A percentile compares a stretch with the other conserved stretches of the same genome.
Conservation (phyloP, 1,139 yeast genomes). For the Lodderomyces beijingensis region DNA sequence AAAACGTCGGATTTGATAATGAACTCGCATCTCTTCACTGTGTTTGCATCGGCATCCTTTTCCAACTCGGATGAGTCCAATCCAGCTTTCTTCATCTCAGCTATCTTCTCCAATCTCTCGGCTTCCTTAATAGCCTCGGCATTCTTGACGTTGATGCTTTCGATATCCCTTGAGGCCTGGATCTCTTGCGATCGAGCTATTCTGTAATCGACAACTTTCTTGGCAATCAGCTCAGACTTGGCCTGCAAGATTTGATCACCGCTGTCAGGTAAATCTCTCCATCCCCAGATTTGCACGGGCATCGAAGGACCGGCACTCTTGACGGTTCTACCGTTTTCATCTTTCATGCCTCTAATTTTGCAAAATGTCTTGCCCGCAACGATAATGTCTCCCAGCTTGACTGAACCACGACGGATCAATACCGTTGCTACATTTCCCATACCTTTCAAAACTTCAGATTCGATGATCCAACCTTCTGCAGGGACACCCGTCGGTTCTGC, state of each 20-base stretch:
- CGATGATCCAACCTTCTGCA: constrained; percentile 88
- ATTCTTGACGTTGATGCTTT: constrained; percentile 59
- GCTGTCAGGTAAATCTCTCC: constrained; percentile 91
- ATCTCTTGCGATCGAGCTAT: constrained; percentile 51
- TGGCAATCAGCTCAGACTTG: constrained; percentile 66
- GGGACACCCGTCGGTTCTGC: constrained; percentile 53
- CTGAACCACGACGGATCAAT: constrained; percentile 72
- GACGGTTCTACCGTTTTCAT: constrained; percentile 64
- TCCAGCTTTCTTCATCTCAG: constrained; percentile 55
- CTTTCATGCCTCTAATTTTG: constrained; percentile 76
- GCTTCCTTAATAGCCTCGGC: constrained; percentile 44
- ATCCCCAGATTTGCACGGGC: constrained; percentile 90
- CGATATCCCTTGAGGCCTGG: constrained; percentile 64
- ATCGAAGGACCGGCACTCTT: constrained; percentile 79
- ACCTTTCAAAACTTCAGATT: constrained; percentile 78
- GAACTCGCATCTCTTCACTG: constrained; percentile 42
- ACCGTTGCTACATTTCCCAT: constrained; percentile 86
- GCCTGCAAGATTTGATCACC: constrained; percentile 86
- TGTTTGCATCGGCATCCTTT: constrained; percentile 19
- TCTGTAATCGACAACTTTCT: constrained; percentile 67
- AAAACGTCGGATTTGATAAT: constrained; percentile 88
- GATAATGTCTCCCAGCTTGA: constrained; percentile 64
- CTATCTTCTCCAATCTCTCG: constrained; percentile 47
- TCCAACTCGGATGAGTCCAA: constrained; percentile 38
- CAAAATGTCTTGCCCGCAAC: constrained; percentile 88